Evolutionary conservation across 73 alveolate genomes (phyloP), one percentile per base, ranked within the genome.

Genomic region (Durusdinium trenchii): DNA sequence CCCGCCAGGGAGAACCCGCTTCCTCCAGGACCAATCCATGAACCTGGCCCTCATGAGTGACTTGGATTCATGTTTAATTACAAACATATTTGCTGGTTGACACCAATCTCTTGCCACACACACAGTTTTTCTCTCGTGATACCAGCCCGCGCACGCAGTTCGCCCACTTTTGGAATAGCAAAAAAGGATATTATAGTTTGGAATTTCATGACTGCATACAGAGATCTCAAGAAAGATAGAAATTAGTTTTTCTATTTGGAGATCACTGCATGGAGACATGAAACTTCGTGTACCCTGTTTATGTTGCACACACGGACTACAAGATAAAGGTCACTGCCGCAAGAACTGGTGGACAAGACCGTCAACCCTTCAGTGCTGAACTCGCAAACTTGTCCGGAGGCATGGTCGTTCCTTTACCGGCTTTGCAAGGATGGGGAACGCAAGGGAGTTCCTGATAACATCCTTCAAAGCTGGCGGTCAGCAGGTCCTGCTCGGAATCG

Each of bases 371-470:
- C 28, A 4, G 42, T 45, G 3, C n/a, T 64, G 42, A 64, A 64
- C 79, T 26, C 45, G 6, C 6, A 6, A 6, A 81, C 91, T 1
- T 54, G 46, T 14, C 91, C 91, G 23, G 45, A 47, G 3, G 91
- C 91, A 28, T 81, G n/a, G n/a, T 64, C 91, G 14, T 81, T 81
- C 67, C 7, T 81, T 6, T 38, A 81, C 91, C 62, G 91, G 7
- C 67, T 81, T 1, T 81, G 91, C 91, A 32, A 45, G 14, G 62
- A 45, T 18, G 87, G 87, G 20, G 87, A 81, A 23, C 28, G 46
- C 3, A 81, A 81, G 18, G 42, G 38, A 2, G 87, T 76, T 38
- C 38, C 5, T 47, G 40, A 43, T 10, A 60, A 76, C 1, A 43
- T 81, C 45, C 32, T 81, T 30, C 43, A 9, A 3, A 81, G 45